A percentile compares a stretch with the other conserved stretches of the same genome.
These are phyloP conservation scores for Picochlorum sp. DNA, from an alignment of 139 green algal genomes.

Conservation along the genomic window DNA sequence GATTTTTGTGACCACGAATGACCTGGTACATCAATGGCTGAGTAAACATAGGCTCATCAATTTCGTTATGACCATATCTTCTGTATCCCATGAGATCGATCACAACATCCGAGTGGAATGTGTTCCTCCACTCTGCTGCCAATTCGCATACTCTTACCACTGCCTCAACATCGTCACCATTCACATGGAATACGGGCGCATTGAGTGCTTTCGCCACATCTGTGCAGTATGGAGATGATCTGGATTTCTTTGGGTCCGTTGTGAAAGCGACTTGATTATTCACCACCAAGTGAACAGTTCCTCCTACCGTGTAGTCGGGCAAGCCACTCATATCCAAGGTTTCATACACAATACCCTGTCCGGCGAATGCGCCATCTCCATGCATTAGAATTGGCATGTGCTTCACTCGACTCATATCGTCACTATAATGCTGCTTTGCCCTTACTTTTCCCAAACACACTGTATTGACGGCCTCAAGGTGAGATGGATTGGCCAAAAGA, in stretches of 20 bases:
- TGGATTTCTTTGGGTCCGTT: constrained; percentile 84
- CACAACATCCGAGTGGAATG: constrained; percentile 87
- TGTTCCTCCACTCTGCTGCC: constrained; percentile 86
- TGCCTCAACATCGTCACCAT: constrained; percentile 92
- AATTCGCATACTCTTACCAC: constrained; percentile 87
- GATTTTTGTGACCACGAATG: constrained; percentile 64
- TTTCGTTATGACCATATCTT: constrained; percentile 88
- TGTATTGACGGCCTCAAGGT: constrained; percentile 93
- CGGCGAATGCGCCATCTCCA: constrained; percentile 89
- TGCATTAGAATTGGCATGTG: constrained; percentile 90
- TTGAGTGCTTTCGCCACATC: constrained; percentile 93
- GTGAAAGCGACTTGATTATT: constrained; percentile 99
- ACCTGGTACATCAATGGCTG: constrained; percentile 93
- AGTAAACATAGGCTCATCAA: constrained; percentile 98
- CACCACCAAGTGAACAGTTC: constrained; percentile 92
- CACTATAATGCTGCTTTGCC: constrained; percentile 91
- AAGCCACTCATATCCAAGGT: constrained; percentile 91
- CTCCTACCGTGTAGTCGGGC: constrained; percentile 89
- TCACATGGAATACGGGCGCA: constrained; percentile 96
- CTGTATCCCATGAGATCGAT: constrained; percentile 90
- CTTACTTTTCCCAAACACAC: constrained; percentile 89
- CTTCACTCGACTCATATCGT: constrained; percentile 41
- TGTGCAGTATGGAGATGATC: constrained; percentile 84
- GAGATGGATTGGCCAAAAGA: constrained; percentile 91
- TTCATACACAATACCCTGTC: constrained; percentile 97